These are phyloP conservation scores for Sinapis alba DNA, from an alignment of 441 rosid genomes.

Conservation along the genomic window DNA sequence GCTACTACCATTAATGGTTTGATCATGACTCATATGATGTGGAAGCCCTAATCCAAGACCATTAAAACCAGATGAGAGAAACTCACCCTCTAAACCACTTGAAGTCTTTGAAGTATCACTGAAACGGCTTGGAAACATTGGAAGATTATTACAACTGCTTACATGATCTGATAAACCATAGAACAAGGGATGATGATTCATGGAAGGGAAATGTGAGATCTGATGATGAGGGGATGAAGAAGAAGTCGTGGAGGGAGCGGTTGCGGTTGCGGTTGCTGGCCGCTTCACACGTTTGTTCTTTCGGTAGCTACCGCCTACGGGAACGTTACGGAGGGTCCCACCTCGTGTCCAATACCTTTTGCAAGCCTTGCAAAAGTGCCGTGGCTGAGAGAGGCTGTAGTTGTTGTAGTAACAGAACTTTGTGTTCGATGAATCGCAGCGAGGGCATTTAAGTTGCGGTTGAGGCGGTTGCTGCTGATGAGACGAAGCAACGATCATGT, in stretches of 20 bases:
- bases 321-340: slow-evolving; percentile 44
- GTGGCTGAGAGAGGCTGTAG: slow-evolving; percentile 45
- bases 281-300: slow-evolving; percentile 41
- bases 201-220: slow-evolving; percentile 33
- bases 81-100: slow-evolving; percentile 38
- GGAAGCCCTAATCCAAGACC: slow-evolving; percentile 32
- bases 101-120: slow-evolving; percentile 36
- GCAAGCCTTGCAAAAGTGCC: slow-evolving; percentile 45
- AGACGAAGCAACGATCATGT: slow-evolving; percentile 37
- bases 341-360: slow-evolving; percentile 44
- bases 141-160: slow-evolving; percentile 26
- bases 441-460: slow-evolving; percentile 42
- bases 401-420: slow-evolving; percentile 46
- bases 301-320: slow-evolving; percentile 44
- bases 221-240: slow-evolving; percentile 36
- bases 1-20: slow-evolving; percentile 22
- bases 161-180: slow-evolving; percentile 39
- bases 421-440: slow-evolving; percentile 43
- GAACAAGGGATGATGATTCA: slow-evolving; percentile 40
- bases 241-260: slow-evolving; percentile 23
- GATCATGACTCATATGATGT: slow-evolving; percentile 34
- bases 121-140: slow-evolving; percentile 37
- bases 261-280: slow-evolving; percentile 17
- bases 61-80: slow-evolving; percentile 35
- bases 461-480: slow-evolving; percentile 37